phyloP scores from a whole-genome alignment of 2,329 filamentous ascomycete species.

The Exutisphaerella laricina region DNA sequence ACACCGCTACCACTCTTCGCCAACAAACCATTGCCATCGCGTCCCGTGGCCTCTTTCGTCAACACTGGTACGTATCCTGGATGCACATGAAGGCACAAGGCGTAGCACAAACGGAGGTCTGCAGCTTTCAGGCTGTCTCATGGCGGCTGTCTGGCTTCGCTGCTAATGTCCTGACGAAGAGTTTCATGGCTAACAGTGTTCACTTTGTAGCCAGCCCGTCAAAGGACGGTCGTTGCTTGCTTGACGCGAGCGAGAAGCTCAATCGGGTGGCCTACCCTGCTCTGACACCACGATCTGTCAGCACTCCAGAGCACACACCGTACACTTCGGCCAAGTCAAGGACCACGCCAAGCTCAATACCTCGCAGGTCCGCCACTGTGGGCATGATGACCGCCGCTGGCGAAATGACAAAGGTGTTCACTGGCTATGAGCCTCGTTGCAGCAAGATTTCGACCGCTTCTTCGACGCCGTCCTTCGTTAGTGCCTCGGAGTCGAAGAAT shows the following conservation, averaged over 20 bases:
- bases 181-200: too few species aligned
- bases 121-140: too few species aligned
- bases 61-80: too few species aligned
- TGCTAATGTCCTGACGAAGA: too few species aligned
- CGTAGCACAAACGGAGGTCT: too few species aligned
- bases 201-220: conserved; percentile 34
- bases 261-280: conserved; percentile 24
- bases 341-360: conserved; percentile 8
- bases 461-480: conserved; percentile 13
- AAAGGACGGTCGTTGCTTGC: conserved; percentile 35
- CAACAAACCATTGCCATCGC: conserved; percentile 39
- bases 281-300: conserved; percentile 17
- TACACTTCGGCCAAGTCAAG: not conserved
- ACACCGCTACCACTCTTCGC: conserved; percentile 1
- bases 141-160: too few species aligned
- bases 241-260: conserved; percentile 36
- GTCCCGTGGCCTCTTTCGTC: conserved; percentile 33
- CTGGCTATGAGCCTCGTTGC: not conserved
- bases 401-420: conserved; percentile 6
- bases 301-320: conserved; percentile 7
- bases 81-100: too few species aligned
- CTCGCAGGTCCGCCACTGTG: conserved; percentile 9
- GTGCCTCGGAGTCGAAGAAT: conserved; percentile 6
- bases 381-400: conserved; percentile 1
- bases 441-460: conserved; percentile 11